These are phyloP conservation scores for Boletus sp. DNA, from an alignment of 768 basidiomycete species.

Conservation along the genomic window DNA sequence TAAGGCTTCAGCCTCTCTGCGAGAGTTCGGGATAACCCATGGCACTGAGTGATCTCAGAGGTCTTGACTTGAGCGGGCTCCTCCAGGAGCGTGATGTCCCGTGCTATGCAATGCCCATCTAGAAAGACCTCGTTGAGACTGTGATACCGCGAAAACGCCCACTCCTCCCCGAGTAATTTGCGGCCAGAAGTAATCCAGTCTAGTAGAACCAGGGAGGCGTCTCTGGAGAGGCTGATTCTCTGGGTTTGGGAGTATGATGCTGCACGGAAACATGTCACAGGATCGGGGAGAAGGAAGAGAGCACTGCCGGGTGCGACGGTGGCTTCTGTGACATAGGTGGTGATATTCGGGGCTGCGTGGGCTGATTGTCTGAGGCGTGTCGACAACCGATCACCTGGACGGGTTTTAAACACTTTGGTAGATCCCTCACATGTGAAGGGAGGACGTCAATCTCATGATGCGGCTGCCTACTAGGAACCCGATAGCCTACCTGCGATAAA, in stretches of 20 bases:
- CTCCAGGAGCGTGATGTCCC: constrained; percentile 78
- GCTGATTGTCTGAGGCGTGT: constrained; percentile 28
- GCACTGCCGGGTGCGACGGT: constrained; percentile 49
- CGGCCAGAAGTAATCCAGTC: constrained; percentile 95
- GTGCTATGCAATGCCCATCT: constrained; percentile 61
- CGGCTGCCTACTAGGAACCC: neutral
- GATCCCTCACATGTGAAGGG: constrained; percentile 56
- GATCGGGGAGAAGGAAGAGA: constrained; percentile 85
- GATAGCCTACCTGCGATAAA: constrained; percentile 72
- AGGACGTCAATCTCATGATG: neutral
- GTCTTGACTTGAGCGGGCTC: constrained; percentile 26
- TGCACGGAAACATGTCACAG: constrained; percentile 86
- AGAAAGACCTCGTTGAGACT: constrained; percentile 83
- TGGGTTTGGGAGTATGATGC: constrained; percentile 86
- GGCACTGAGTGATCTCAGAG: constrained; percentile 3
- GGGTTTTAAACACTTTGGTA: constrained; percentile 91
- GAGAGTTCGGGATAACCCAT: constrained; percentile 47
- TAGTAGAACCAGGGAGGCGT: constrained; percentile 68
- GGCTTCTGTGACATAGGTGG: constrained; percentile 64
- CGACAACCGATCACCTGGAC: constrained; percentile 59
- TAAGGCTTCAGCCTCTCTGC: constrained; percentile 72
- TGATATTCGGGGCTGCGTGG: constrained; percentile 31
- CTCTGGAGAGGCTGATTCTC: constrained; percentile 61
- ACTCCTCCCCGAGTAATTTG: constrained; percentile 79
- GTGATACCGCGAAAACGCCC: constrained; percentile 83